phyloP scores from a whole-genome alignment of 2,329 filamentous ascomycete species.

The Neurospora crassa region DNA sequence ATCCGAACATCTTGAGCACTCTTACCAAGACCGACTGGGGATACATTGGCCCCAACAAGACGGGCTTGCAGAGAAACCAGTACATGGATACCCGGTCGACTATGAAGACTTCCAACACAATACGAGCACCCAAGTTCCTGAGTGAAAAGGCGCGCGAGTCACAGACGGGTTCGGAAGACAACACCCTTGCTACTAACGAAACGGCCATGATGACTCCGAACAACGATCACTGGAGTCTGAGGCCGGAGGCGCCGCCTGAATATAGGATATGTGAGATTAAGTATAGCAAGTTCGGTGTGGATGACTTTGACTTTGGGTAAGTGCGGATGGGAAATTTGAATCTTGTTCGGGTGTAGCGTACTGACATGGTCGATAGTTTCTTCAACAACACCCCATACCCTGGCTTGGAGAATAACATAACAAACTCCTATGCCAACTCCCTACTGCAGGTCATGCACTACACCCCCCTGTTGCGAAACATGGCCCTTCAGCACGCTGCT shows the following conservation, averaged over 20 bases:
- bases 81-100: constrained; percentile 63
- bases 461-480: constrained; percentile 77
- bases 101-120: constrained; percentile 51
- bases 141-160: constrained; percentile 81
- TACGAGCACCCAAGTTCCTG: constrained; percentile 78
- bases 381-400: constrained; percentile 93
- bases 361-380: constrained; percentile 38
- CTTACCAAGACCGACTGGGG: constrained; percentile 68
- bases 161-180: constrained; percentile 32
- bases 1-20: constrained; percentile 57
- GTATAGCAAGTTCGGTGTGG: constrained; percentile 98
- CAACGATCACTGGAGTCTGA: constrained; percentile 61
- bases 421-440: constrained; percentile 92
- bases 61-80: constrained; percentile 69
- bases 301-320: constrained; percentile 94
- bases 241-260: constrained; percentile 75
- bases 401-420: constrained; percentile 89
- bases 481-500: constrained; percentile 81
- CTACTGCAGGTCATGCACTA: constrained; percentile 87
- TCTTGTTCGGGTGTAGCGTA: background rate
- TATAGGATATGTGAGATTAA: constrained; percentile 96
- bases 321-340: constrained; percentile 18
- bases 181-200: constrained; percentile 28
- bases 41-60: constrained; percentile 67
- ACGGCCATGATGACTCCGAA: constrained; percentile 50